These are phyloP conservation scores for Fusarium luffae DNA, from an alignment of 2,329 filamentous ascomycete genomes.

Conservation along the genomic window DNA sequence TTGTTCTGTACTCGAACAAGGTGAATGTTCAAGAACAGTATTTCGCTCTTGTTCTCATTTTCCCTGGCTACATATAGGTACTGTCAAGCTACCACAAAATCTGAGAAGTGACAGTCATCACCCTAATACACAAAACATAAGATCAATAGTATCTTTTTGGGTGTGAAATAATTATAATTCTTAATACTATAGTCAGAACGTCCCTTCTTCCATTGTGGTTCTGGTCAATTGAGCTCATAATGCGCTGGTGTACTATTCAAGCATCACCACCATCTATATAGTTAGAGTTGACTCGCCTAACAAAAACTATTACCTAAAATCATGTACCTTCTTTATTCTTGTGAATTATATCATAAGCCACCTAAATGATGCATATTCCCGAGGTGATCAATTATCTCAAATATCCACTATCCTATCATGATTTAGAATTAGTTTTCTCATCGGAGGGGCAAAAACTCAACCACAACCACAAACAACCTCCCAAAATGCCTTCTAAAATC, in stretches of 20 bases:
- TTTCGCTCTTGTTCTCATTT: not conserved
- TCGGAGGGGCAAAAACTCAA: conserved; percentile 24
- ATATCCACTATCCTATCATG: conserved; percentile 36
- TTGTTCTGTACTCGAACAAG: not conserved
- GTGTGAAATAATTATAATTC: not conserved
- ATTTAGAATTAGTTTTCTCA: conserved; percentile 17
- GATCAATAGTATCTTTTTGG: not conserved
- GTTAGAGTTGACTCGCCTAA: not conserved
- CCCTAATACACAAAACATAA: not conserved
- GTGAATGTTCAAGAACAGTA: not conserved
- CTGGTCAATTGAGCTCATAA: not conserved
- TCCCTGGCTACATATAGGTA: not conserved
- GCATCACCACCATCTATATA: not conserved
- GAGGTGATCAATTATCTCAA: conserved; percentile 1
- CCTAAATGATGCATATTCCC: conserved; percentile 7
- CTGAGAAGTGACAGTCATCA: not conserved
- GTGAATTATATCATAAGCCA: not conserved
- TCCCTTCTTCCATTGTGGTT: not conserved
- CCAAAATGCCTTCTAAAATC: conserved; percentile 48
- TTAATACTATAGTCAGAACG: not conserved
- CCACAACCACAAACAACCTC: conserved; percentile 11
- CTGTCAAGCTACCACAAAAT: not conserved
- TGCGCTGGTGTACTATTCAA: not conserved
- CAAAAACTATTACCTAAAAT: not conserved
- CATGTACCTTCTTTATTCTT: not conserved